Base-by-base conservation (phyloP, 192 early-diverging fungal species). In the Gryganskiella cystojenkinii region DNA sequence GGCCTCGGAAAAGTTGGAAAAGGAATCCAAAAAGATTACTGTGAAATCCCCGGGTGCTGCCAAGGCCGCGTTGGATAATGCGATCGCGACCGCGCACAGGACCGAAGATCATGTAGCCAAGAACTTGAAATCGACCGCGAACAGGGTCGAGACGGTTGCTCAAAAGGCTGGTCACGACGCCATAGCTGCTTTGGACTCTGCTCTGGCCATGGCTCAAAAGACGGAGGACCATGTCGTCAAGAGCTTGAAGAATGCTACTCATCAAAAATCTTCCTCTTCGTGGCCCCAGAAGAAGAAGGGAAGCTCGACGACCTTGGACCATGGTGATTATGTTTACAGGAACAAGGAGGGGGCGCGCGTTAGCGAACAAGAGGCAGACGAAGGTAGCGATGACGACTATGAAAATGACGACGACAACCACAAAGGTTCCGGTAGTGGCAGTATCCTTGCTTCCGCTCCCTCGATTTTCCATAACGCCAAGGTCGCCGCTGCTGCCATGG, bases 241-340 rank as follows among this genome's bases (percentile, higher is more conserved):
- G 47, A 15, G 19, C 14, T 6, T 50, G 6, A 50, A 50, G 47
- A 19, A 5, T 50, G 47, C 47, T 50, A 22, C 47, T 14, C 5
- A 5, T 50, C 9, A 15, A 44, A 8, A 30, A 10, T 40, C 37
- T 40, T 40, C 37, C 37, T 40, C 37, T 13, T 40, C 37, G 7
- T 9, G 13, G 13, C 13, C 37, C 37, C 5, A 13, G 37, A 40
- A 40, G 7, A 40, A 40, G 37, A 40, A 40, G 13, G 37, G 37
- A 5, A 13, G 5, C 37, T 40, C 37, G 14, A 33, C 31, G 4
- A 57, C 43, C 42, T 19, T 59, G 17, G 57, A 59, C 42, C 57
- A 59, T 27, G 57, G 44, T 0, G 22, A 37, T 13, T 64, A 64
- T 40, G 61, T 58, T 20, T 51, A 35, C 56, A 58, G 11, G 33